Percentiles rank a stretch among this genome's conserved stretches.
These are phyloP conservation scores for Pyrus pyrifolia DNA, from an alignment of 306 rosid species.

Conservation along the genomic window DNA sequence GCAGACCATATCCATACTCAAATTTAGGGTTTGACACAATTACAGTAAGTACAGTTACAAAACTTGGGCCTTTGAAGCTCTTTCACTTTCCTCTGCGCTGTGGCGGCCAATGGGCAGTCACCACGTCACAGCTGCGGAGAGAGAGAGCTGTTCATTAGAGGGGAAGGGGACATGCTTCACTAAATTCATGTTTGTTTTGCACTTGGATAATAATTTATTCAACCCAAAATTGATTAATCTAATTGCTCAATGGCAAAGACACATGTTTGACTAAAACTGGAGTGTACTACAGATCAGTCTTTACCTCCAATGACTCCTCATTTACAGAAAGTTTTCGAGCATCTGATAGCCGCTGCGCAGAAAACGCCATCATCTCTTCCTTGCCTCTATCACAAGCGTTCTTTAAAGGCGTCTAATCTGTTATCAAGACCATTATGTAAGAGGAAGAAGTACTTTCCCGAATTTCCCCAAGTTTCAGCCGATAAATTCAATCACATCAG, in stretches of 20 bases:
- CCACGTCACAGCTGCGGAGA: background rate
- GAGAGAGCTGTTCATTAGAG: background rate
- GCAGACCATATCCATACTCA: too few species aligned
- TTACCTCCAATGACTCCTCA: background rate
- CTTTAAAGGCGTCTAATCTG: constrained; percentile 41
- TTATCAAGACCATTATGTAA: constrained; percentile 15
- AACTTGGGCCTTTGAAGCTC: too few species aligned
- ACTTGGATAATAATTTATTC: background rate
- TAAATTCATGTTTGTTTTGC: background rate
- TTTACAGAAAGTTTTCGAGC: background rate
- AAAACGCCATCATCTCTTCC: background rate
- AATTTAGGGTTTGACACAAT: too few species aligned
- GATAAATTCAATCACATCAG: too few species aligned
- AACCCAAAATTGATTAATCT: background rate
- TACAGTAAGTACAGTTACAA: too few species aligned
- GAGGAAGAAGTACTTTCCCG: background rate
- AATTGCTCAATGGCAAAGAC: background rate
- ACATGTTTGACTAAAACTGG: background rate
- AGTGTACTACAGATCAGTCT: background rate
- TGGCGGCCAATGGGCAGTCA: background rate
- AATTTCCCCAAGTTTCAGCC: too few species aligned
- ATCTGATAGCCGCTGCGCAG: background rate
- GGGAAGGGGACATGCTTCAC: background rate
- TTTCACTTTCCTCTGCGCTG: background rate
- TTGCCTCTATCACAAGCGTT: constrained; percentile 30